Evolutionary conservation across 1,284 basidiomycete genomes (phyloP), one percentile per base, ranked within the genome.

Genomic region (Heterobasidion occidentale): DNA sequence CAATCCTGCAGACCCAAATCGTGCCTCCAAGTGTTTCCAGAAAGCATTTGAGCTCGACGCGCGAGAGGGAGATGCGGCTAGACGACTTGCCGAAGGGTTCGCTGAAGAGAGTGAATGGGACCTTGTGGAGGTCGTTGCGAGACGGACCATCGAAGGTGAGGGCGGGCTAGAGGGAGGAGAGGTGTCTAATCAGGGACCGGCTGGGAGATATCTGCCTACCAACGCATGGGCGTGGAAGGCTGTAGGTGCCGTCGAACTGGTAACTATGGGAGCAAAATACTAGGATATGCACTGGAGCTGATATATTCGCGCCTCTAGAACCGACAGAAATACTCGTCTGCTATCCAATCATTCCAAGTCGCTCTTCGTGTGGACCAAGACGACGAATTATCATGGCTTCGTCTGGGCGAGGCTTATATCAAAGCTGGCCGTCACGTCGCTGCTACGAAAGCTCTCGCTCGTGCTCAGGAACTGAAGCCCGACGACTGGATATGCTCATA

Each of bases 151-250:
- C 64, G 92, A 95, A 57, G 94, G 94, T 19, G 93, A 96, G 73
- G 92, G 92, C 20, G 91, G 89, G 9, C 64, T 88, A 17, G 81
- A 86, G 63, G 83, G 80, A 34, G 49, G 49, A 14, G 74, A 76
- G 36, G 77, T 76, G 17, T 68, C 74, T 20, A 76, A 75, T 46
- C 68, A 74, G 48, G 75, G 72, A 50, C 73, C 76, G 0, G 71
- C 70, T 42, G 74, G 71, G 46, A 74, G 80, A 60, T 84, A 83
- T 68, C 77, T 87, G 36, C 90, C 93, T 0, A 85, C 84, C 46
- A 95, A 94, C 64, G 83, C 89, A 2, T 99, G 97, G 97, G 97
- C 97, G 1, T 99, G 95, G 94, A 98, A 98, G 70, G 96, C 97
- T 9, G 76, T 97, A 34, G 97, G 97, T 1, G 84, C 92, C 1